Evolutionary conservation across 129 eudicot species (phyloP).

Genomic region (carrot (Daucus carota)): DH1_v3.0 NC_030387.2:12167501-12168000

Average conservation of each 20-base stretch:
- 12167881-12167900: background rate
- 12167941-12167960: background rate
- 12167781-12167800: background rate
- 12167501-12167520: background rate
- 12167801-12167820: background rate
- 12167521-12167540: background rate
- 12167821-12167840: background rate
- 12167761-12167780: background rate
- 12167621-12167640: background rate
- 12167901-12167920: background rate
- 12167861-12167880: background rate
- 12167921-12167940: background rate
- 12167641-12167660: background rate
- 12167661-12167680: background rate
- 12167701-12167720: too few relatives aligned
- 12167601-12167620: background rate
- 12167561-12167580: background rate
- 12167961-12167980: background rate
- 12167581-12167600: background rate
- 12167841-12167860: background rate
- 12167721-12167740: background rate
- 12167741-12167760: background rate
- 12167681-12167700: background rate
- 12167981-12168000: background rate
- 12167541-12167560: background rate